phyloP scores from a whole-genome alignment of 257 asterid species.

The Primulina huaijiensis region DNA sequence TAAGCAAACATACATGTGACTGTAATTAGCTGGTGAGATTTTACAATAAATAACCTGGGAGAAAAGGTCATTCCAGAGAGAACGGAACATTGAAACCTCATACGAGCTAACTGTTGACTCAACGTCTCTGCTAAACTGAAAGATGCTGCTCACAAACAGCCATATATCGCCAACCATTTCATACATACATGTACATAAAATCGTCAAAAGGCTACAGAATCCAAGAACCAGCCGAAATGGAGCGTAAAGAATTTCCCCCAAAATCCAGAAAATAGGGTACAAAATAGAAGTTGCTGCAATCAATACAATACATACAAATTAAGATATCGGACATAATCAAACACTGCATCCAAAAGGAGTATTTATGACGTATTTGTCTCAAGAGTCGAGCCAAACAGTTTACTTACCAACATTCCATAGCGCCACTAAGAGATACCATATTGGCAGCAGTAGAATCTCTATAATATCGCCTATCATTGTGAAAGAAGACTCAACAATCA shows the following conservation, averaged over 20 bases:
- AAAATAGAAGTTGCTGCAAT: conserved; percentile 62
- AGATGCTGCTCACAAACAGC: conserved; percentile 57
- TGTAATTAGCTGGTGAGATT: conserved; percentile 11
- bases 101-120: conserved; percentile 68
- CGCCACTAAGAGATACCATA: conserved; percentile 51
- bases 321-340: conserved; percentile 13
- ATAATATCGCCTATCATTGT: conserved; percentile 48
- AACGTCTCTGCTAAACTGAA: conserved; percentile 56
- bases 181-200: conserved; percentile 38
- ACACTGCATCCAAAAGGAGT: conserved; percentile 6
- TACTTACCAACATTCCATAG: conserved; percentile 66
- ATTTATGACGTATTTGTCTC: conserved; percentile 1
- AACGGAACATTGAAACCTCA: conserved; percentile 76
- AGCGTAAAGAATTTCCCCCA: conserved; percentile 65
- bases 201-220: conserved; percentile 46
- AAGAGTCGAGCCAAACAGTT: neutral
- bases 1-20: neutral
- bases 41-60: conserved; percentile 58
- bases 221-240: conserved; percentile 73
- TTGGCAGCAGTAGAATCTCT: conserved; percentile 69
- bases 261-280: conserved; percentile 74
- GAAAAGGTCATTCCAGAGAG: conserved; percentile 95
- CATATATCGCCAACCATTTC: conserved; percentile 45
- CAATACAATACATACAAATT: conserved; percentile 17
- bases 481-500: conserved; percentile 54